Base-by-base conservation (phyloP, 2,329 filamentous ascomycete genomes). In the Exserohilum rostratum region DNA sequence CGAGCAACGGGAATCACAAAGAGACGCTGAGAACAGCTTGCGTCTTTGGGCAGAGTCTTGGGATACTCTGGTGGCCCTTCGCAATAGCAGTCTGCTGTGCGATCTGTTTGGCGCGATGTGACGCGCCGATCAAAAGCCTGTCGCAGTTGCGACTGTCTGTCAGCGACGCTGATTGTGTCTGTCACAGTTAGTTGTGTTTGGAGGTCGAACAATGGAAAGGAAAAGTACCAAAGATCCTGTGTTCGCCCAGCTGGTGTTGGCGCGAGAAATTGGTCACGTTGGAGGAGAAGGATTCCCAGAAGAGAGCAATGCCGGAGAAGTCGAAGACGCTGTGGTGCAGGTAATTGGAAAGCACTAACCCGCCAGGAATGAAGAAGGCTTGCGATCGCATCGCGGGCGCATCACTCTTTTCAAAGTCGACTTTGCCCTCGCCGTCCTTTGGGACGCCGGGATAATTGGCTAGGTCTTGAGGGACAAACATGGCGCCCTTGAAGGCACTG, bases 291-390 rank as follows among this genome's bases (percentile, higher is more conserved):
- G 55, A 50, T 25, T 63, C 57, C 67, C 67, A 72, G 43, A 74
- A 71, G 6, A 57, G 57, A 2, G 58, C 64, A 20, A 71, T 62
- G 13, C 70, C 71, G 6, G 67, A 66, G 27, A 68, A 72, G 47
- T 75, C 72, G 20, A 67, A 58, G 1, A 73, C 66, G 5, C 57
- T 66, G 50, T 75, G 72, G 20, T 73, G 69, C 44, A 65, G 61
- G 51, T 73, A 74, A 30, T 67, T 67, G 50, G 68, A 72, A n/a
- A 75, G 46, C 2, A 72, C 65, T 9, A 75, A 67, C 1, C 72
- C 72, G 12, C 71, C 71, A 2, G 69, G 67, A 18, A 74, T 69
- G 55, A 75, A 75, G 58, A 63, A 69, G 1, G 70, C 71, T 43
- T 74, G 69, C 0, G 69, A 50, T 27, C 67, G 62, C 60, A 74